These are phyloP conservation scores for Rhizophora apiculata DNA, from an alignment of 345 rosid species.

Conservation along the genomic window DNA sequence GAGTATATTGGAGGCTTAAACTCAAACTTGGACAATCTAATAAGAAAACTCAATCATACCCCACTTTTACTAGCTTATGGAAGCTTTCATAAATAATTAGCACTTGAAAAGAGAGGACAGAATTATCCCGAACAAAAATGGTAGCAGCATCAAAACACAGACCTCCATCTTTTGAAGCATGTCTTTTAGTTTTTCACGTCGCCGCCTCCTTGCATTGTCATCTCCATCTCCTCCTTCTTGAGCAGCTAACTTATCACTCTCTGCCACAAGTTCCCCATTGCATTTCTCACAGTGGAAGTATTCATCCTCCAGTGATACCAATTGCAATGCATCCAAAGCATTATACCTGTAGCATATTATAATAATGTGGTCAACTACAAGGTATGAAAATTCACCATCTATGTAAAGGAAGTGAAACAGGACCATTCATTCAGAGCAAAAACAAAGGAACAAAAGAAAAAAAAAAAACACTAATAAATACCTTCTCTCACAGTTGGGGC, in stretches of 20 bases:
- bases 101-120: background rate
- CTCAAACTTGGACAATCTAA: too few relatives aligned
- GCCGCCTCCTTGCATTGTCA: conserved; percentile 80
- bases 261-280: conserved; percentile 85
- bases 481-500: conserved; percentile 88
- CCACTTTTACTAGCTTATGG: background rate
- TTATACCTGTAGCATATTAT: conserved; percentile 52
- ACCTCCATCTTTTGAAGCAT: conserved; percentile 85
- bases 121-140: background rate
- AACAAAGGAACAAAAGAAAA: background rate
- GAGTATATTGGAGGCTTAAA: too few relatives aligned
- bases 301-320: conserved; percentile 65
- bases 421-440: background rate
- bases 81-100: background rate
- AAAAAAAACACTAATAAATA: conserved; percentile 22
- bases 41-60: background rate
- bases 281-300: conserved; percentile 86
- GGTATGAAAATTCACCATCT: background rate
- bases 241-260: conserved; percentile 75
- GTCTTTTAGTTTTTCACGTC: conserved; percentile 70
- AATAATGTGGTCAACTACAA: background rate
- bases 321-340: conserved; percentile 76
- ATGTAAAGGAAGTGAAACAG: background rate
- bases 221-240: conserved; percentile 89
- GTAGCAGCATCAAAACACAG: background rate